Conservation (phyloP, 164 flowering plant genomes). For the Protea cynaroides region DNA sequence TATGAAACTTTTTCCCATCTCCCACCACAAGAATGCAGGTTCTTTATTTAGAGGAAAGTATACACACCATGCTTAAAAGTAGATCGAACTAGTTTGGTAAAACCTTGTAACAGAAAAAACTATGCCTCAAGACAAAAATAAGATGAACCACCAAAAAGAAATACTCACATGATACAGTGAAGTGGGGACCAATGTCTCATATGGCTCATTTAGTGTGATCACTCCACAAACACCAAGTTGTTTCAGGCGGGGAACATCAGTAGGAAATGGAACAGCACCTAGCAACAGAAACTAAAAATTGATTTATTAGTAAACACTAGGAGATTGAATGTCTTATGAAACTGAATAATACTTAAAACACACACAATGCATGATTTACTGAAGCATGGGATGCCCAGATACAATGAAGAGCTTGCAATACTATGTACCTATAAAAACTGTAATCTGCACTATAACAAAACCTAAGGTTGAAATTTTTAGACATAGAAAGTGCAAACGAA, state of each 20-base stretch:
- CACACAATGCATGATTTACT: not conserved
- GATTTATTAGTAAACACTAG: slow-evolving; percentile 7
- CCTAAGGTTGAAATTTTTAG: no score
- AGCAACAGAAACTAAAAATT: slow-evolving; percentile 60
- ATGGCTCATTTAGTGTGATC: slow-evolving; percentile 83
- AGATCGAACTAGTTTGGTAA: not conserved
- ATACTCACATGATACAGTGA: slow-evolving; percentile 63
- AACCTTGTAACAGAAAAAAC: not conserved
- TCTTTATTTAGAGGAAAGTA: no score
- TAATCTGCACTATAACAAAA: no score
- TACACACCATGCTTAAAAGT: not conserved
- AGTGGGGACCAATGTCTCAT: slow-evolving; percentile 87
- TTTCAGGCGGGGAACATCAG: slow-evolving; percentile 71
- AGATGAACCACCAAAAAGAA: not conserved
- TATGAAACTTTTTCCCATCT: no score
- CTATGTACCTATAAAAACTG: no score
- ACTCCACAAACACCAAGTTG: slow-evolving; percentile 82
- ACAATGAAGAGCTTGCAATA: not conserved
- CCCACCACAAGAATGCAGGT: no score
- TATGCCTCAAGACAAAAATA: not conserved
- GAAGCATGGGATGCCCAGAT: not conserved
- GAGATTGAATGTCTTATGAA: no score
- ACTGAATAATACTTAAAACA: no score
- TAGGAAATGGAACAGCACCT: slow-evolving; percentile 97
- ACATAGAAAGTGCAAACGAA: no score